Conservation (phyloP, 306 rosid species). For the Castanopsis chinensis region DNA sequence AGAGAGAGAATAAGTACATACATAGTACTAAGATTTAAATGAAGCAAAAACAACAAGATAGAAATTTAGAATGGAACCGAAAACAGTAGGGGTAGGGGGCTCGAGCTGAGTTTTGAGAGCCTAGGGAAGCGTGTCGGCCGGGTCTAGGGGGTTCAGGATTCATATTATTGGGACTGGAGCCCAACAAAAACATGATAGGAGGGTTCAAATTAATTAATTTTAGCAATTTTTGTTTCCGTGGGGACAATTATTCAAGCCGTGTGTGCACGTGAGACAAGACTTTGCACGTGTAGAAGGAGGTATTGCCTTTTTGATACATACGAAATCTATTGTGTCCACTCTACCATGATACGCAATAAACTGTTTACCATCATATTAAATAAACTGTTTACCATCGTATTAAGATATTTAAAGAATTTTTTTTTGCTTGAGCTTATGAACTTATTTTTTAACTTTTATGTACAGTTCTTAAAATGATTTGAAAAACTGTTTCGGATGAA, state of each 20-base stretch:
- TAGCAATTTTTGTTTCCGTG: not conserved
- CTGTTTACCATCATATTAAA: too few species aligned
- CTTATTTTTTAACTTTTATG: too few species aligned
- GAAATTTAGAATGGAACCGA: not conserved
- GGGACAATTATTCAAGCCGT: not conserved
- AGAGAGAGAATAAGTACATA: not conserved
- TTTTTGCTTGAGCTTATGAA: too few species aligned
- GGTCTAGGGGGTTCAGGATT: conserved; percentile 25
- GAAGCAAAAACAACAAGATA: not conserved
- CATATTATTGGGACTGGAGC: conserved; percentile 32
- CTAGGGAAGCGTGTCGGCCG: conserved; percentile 43
- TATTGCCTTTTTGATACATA: too few species aligned
- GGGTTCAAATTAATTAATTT: not conserved
- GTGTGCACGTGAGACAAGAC: conserved; percentile 27
- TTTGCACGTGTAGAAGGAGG: conserved; percentile 1
- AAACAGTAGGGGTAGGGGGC: not conserved
- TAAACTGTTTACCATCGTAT: too few species aligned
- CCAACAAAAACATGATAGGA: conserved; percentile 1
- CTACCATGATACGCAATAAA: accelerated
- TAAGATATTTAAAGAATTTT: too few species aligned
- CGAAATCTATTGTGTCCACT: too few species aligned
- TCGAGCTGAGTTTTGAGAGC: not conserved
- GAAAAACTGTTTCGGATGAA: too few species aligned
- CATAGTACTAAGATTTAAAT: not conserved
- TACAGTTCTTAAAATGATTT: too few species aligned